phyloP scores from a whole-genome alignment of 306 rosid species.

The Senna tora region DNA sequence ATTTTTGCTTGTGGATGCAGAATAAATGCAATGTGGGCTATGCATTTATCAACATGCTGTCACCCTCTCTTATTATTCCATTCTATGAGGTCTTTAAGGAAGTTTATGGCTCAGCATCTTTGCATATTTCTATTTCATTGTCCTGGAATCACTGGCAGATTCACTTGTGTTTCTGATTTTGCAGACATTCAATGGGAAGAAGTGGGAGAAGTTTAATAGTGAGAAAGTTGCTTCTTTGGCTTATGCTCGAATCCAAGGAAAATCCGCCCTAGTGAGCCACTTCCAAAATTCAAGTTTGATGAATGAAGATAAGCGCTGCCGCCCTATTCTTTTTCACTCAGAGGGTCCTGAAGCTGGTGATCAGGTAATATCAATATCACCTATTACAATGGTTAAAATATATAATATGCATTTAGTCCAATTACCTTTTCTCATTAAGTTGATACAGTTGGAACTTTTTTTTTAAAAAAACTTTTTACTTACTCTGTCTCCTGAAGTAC shows the following conservation, averaged over 20 bases:
- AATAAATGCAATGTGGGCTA: slow-evolving; percentile 98
- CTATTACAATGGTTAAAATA: slow-evolving; percentile 16
- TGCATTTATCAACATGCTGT: slow-evolving; percentile 98
- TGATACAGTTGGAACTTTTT: slow-evolving; percentile 4
- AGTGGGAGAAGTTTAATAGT: slow-evolving; percentile 99
- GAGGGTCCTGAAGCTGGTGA: slow-evolving; percentile 85
- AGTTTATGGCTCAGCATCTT: slow-evolving; percentile 13
- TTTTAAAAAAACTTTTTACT: not conserved
- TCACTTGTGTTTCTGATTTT: slow-evolving; percentile 23
- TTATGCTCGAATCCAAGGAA: slow-evolving; percentile 97
- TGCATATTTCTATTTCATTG: slow-evolving; percentile 24
- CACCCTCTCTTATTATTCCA: slow-evolving; percentile 82
- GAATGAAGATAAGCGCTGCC: slow-evolving; percentile 98
- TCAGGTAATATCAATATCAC: slow-evolving; percentile 54
- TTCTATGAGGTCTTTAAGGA: slow-evolving; percentile 65
- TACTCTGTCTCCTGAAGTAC: not conserved
- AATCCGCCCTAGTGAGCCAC: slow-evolving; percentile 90
- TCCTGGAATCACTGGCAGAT: slow-evolving; percentile 5
- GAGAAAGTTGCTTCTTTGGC: slow-evolving; percentile 98
- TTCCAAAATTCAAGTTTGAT: slow-evolving; percentile 97
- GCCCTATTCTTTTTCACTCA: slow-evolving; percentile 90
- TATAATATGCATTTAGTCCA: not conserved
- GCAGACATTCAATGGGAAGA: slow-evolving; percentile 93
- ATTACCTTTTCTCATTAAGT: not conserved
- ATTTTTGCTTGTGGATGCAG: slow-evolving; percentile 52